Conservation (phyloP, 164 flowering plant species). For the Berberis vulgaris region DNA sequence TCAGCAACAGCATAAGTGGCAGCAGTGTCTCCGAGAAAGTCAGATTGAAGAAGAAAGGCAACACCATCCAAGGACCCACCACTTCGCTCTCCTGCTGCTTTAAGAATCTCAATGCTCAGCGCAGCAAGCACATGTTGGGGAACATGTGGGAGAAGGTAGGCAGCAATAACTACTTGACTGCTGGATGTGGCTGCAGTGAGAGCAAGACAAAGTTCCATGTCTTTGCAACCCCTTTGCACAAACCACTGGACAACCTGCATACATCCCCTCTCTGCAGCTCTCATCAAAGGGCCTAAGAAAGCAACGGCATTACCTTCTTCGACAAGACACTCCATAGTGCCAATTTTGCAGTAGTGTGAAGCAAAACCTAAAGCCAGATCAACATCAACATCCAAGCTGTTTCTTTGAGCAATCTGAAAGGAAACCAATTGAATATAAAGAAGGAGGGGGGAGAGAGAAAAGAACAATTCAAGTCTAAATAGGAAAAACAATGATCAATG, state of each 20-base stretch:
- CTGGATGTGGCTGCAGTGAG: conserved; percentile 93
- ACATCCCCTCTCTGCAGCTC: conserved; percentile 95
- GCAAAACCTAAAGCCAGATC: conserved; percentile 96
- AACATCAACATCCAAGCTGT: conserved; percentile 94
- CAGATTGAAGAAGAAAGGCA: conserved; percentile 66
- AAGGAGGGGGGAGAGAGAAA: not conserved
- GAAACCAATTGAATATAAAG: conserved; percentile 4
- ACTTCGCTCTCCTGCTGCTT: conserved; percentile 94
- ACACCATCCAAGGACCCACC: conserved; percentile 87
- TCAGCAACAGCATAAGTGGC: conserved; percentile 90
- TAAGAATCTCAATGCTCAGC: conserved; percentile 85
- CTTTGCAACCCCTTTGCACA: conserved; percentile 75
- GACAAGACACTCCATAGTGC: conserved; percentile 91
- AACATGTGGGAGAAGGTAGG: conserved; percentile 82
- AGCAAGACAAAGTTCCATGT: conserved; percentile 96
- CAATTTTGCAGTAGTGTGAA: conserved; percentile 84
- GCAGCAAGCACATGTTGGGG: conserved; percentile 86
- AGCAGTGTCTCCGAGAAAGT: conserved; percentile 71
- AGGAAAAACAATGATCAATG: no score
- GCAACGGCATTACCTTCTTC: conserved; percentile 89
- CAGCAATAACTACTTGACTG: conserved; percentile 70
- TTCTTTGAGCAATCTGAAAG: conserved; percentile 81
- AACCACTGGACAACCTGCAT: conserved; percentile 90
- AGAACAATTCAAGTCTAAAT: not conserved
- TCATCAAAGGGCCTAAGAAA: conserved; percentile 88